phyloP scores from a whole-genome alignment of 2,329 filamentous ascomycete species.

The Xylariaceae sp. region DNA sequence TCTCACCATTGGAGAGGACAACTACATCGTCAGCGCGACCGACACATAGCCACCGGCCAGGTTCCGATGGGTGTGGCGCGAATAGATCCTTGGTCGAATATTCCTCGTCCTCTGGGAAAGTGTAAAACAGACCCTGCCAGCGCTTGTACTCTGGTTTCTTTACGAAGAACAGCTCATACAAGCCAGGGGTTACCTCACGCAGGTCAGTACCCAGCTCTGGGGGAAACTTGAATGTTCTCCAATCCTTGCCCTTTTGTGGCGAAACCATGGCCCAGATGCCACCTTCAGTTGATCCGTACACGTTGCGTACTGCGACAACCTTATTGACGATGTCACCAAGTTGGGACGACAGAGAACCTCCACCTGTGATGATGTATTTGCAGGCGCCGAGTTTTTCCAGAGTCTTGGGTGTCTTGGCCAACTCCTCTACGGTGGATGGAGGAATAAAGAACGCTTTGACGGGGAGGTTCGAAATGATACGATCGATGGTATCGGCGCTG shows the following conservation, averaged over 20 bases:
- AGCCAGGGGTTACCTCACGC: constrained; percentile 19
- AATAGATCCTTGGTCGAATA: constrained; percentile 23
- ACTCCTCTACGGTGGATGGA: constrained; percentile 22
- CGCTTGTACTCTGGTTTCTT: constrained; percentile 20
- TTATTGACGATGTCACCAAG: constrained; percentile 21
- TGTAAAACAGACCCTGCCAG: constrained; percentile 23
- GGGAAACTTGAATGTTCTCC: constrained; percentile 23
- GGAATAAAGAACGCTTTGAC: constrained; percentile 22
- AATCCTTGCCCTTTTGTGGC: constrained; percentile 19
- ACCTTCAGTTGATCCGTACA: constrained; percentile 22
- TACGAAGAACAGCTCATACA: constrained; percentile 21
- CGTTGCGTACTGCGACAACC: constrained; percentile 20
- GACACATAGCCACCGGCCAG: constrained; percentile 20
- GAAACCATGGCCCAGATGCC: constrained; percentile 24
- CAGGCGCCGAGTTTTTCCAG: constrained; percentile 17
- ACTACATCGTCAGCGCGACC: constrained; percentile 23
- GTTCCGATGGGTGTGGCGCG: constrained; percentile 19
- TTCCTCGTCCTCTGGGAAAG: constrained; percentile 21
- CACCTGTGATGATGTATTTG: constrained; percentile 23
- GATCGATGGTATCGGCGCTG: constrained; percentile 22
- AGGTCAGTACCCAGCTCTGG: constrained; percentile 19
- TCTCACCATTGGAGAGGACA: constrained; percentile 22
- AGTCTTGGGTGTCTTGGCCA: constrained; percentile 19
- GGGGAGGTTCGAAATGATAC: constrained; percentile 21
- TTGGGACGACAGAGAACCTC: constrained; percentile 20